Percentiles rank a stretch among this genome's conserved stretches.
Conservation (phyloP, 495 filamentous ascomycete species). For the Halenospora varia region DNA sequence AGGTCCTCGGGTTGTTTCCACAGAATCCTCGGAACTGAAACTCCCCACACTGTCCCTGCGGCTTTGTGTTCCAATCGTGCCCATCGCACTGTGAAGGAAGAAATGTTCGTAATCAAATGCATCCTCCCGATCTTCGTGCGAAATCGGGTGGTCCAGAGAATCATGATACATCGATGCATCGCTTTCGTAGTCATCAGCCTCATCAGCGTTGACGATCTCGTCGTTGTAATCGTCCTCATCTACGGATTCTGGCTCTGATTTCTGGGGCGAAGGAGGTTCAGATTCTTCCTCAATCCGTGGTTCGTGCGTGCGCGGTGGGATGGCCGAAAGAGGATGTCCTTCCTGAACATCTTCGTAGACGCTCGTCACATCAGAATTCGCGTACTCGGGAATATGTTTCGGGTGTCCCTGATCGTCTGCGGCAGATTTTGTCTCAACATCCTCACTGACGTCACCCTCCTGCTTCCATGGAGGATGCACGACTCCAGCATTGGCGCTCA, state of each 20-base stretch:
- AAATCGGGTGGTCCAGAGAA: constrained; percentile 43
- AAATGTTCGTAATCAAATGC: constrained; percentile 98
- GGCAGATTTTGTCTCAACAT: constrained; percentile 3
- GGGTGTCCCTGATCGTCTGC: not conserved
- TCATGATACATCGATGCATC: constrained; percentile 55
- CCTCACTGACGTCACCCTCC: constrained; percentile 19
- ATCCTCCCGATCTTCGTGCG: constrained; percentile 92
- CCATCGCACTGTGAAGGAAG: constrained; percentile 86
- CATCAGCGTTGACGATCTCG: constrained; percentile 21
- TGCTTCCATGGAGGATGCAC: constrained; percentile 26
- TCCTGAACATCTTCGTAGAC: constrained; percentile 59
- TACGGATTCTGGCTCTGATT: not conserved
- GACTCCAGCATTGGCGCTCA: constrained; percentile 35
- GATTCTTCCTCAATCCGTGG: not conserved
- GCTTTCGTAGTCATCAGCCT: constrained; percentile 24
- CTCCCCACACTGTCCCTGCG: constrained; percentile 51
- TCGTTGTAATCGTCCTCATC: constrained; percentile 22
- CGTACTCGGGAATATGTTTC: constrained; percentile 10
- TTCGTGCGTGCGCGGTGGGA: constrained; percentile 3
- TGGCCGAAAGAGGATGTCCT: constrained; percentile 23
- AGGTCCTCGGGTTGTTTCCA: constrained; percentile 67
- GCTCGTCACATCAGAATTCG: constrained; percentile 42
- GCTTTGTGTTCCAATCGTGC: constrained; percentile 51
- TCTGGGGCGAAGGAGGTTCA: constrained; percentile 2
- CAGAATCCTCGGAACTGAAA: constrained; percentile 63